Conservation (phyloP, 2,329 filamentous ascomycete species). For the Microdochium nivale region DNA sequence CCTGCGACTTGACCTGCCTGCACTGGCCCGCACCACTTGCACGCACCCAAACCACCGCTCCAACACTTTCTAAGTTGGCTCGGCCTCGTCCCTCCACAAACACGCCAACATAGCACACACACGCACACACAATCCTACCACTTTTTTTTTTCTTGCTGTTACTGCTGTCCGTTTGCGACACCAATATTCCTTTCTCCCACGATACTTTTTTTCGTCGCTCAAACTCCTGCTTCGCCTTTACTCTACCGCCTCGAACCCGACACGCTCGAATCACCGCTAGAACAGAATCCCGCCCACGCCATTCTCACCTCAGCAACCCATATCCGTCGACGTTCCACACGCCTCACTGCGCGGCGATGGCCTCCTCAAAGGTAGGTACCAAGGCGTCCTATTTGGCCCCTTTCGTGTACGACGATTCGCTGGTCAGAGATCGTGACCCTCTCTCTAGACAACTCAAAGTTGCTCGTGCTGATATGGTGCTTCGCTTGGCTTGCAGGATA, state of each 20-base stretch:
- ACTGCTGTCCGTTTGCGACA: slow-evolving; percentile 3
- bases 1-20: not conserved
- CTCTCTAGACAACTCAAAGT: slow-evolving; percentile 9
- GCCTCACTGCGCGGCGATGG: slow-evolving; percentile 39
- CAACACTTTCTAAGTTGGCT: not conserved
- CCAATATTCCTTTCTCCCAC: slow-evolving; percentile 1
- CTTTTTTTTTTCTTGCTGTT: slow-evolving; percentile 11
- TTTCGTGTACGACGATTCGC: slow-evolving; percentile 15
- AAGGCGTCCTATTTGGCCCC: slow-evolving; percentile 10
- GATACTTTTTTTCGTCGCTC: slow-evolving; percentile 14
- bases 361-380: slow-evolving; percentile 57
- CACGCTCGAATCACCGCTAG: not conserved
- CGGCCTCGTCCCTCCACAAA: not conserved
- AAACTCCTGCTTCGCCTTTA: not conserved
- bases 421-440: slow-evolving; percentile 3
- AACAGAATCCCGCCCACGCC: slow-evolving; percentile 7
- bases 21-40: not conserved
- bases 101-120: slow-evolving; percentile 1
- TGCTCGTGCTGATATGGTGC: slow-evolving; percentile 26
- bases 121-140: slow-evolving; percentile 7
- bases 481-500: slow-evolving; percentile 38
- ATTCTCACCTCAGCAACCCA: slow-evolving; percentile 1
- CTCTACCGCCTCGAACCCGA: not conserved
- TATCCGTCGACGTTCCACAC: slow-evolving; percentile 6
- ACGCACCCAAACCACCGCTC: not conserved